phyloP scores from a whole-genome alignment of 139 green algal genomes.

The Chara braunii region DNA sequence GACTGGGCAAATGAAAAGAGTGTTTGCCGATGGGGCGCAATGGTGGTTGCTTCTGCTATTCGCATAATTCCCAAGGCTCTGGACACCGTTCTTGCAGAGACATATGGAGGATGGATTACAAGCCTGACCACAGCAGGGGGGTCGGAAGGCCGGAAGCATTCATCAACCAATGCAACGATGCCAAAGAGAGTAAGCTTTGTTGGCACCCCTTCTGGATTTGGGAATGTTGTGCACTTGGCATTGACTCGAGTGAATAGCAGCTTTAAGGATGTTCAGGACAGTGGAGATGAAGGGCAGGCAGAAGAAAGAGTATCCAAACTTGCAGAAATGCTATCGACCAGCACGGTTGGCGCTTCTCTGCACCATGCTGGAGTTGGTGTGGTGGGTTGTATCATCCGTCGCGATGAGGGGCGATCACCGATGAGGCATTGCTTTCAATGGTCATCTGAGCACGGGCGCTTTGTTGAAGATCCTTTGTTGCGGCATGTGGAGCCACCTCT shows the following conservation, averaged over 20 bases:
- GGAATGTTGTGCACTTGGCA: constrained; percentile 14
- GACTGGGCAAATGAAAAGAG: too few relatives aligned
- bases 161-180: too few relatives aligned
- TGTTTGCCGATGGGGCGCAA: constrained; percentile 18
- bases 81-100: not conserved
- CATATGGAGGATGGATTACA: constrained; percentile 2
- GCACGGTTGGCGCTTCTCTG: not conserved
- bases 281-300: too few relatives aligned
- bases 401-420: not conserved
- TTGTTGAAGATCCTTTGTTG: constrained; percentile 25
- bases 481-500: constrained; percentile 51
- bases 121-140: too few relatives aligned
- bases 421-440: constrained; percentile 22
- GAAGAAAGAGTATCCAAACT: too few relatives aligned
- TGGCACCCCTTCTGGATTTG: not conserved
- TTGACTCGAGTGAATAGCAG: too few relatives aligned
- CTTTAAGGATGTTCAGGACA: too few relatives aligned
- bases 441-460: not conserved
- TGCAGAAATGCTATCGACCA: too few relatives aligned
- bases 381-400: constrained; percentile 20
- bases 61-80: not conserved
- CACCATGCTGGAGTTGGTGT: constrained; percentile 4
- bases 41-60: constrained; percentile 1
- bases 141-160: not conserved
- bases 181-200: too few relatives aligned